A percentile compares a stretch with the other conserved stretches of the same genome.
Conservation (phyloP, 306 rosid species). For the Quercus aquifolioides region DNA sequence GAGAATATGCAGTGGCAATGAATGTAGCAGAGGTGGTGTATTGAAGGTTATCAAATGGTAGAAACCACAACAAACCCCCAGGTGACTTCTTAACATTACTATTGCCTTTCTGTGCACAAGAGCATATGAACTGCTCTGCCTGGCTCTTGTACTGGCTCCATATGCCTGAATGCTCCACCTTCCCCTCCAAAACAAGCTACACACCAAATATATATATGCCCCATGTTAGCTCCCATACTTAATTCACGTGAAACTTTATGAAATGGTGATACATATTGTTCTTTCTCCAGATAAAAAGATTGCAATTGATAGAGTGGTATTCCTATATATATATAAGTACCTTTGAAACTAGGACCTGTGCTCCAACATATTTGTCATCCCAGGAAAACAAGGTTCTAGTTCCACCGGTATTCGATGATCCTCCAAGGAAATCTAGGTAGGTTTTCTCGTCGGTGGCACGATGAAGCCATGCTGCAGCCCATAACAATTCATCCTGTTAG, state of each 20-base stretch:
- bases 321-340: constrained; percentile 9
- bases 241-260: too few species aligned
- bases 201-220: too few species aligned
- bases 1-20: constrained; percentile 35
- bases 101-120: constrained; percentile 40
- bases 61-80: constrained; percentile 52
- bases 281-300: background rate
- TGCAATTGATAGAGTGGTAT: background rate
- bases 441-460: constrained; percentile 29
- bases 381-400: constrained; percentile 43
- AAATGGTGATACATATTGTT: too few species aligned
- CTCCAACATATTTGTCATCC: constrained; percentile 63
- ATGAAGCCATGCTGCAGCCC: constrained; percentile 77
- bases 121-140: constrained; percentile 55
- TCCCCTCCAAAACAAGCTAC: constrained; percentile 51
- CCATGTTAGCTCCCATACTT: background rate
- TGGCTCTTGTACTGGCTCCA: constrained; percentile 47
- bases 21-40: constrained; percentile 52
- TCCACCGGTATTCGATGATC: constrained; percentile 30
- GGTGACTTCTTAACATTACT: constrained; percentile 37
- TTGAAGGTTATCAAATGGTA: constrained; percentile 41
- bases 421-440: constrained; percentile 36
- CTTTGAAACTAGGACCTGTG: constrained; percentile 50
- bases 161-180: constrained; percentile 16
- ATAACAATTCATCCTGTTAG: constrained; percentile 50